Conservation (phyloP, 2,329 filamentous ascomycete genomes). For the Verticillium nubilum region DNA sequence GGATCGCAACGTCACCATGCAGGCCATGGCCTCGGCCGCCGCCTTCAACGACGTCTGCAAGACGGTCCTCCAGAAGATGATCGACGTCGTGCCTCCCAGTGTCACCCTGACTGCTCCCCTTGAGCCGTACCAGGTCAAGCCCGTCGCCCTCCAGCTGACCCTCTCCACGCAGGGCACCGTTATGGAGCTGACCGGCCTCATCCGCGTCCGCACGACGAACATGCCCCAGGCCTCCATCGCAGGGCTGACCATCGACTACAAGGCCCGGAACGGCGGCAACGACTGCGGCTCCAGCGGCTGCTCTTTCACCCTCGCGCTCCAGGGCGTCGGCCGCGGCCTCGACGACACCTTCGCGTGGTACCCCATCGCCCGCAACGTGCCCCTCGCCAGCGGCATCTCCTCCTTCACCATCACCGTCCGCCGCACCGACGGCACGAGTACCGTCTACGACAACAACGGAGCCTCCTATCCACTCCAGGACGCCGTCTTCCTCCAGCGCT, state of each 20-base stretch:
- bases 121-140: constrained; percentile 54
- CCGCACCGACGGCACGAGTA: constrained; percentile 37
- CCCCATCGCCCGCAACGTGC: constrained; percentile 43
- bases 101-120: constrained; percentile 47
- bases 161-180: constrained; percentile 41
- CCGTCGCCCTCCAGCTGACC: constrained; percentile 49
- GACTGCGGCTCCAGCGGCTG: constrained; percentile 37
- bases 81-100: constrained; percentile 50
- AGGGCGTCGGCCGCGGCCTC: constrained; percentile 47
- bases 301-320: constrained; percentile 37
- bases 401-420: constrained; percentile 52
- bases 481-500: constrained; percentile 46
- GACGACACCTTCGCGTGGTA: constrained; percentile 56
- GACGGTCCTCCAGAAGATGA: constrained; percentile 52
- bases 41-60: constrained; percentile 43
- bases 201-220: constrained; percentile 50
- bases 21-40: constrained; percentile 34
- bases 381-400: constrained; percentile 54
- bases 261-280: constrained; percentile 44
- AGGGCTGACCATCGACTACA: constrained; percentile 48
- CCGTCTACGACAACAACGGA: constrained; percentile 52
- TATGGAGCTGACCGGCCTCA: constrained; percentile 47
- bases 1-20: constrained; percentile 51
- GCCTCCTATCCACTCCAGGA: constrained; percentile 49
- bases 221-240: constrained; percentile 34